Base-by-base conservation (phyloP, 345 rosid genomes). In the Mercurialis annua region DNA sequence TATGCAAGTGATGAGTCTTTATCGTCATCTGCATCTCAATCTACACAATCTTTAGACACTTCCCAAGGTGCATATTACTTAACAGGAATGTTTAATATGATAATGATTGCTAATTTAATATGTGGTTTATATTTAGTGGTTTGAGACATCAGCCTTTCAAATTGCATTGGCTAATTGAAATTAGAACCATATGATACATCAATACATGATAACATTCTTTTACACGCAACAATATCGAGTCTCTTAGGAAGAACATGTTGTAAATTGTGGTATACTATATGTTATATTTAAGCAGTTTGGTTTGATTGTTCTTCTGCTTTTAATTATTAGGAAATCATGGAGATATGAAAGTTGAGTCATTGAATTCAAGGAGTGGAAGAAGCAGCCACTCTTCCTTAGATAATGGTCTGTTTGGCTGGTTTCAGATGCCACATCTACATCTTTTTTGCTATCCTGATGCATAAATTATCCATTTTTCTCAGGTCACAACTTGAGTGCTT, bases 1-100 rank as follows among this genome's bases (percentile, higher is more conserved):
- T 81, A 62, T 74, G 77, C 79, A 61, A 76, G 84, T 83, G 90
- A 85, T 67, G 89, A 85, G 70, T 72, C 69, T 21, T 50, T 42
- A 4, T 59, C 79, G 34, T 73, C 79, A 21, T 78, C 78, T 59
- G 55, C 71, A 31, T 52, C 72, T 34, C 79, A 61, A 36, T 53
- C 75, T 50, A 29, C 73, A 34, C 74, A 65, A n/a, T 60, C 60
- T 9, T 12, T 67, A 21, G 76, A 76, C 54, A 66, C 72, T 57
- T 71, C 75, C 17, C 80, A 54, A 67, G 80, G 76, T 71, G 71
- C 17, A 36, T 38, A 18, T 52, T 31, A 59, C 30, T 6, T 21
- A 10, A 10, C 1, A 10, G 34, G 7, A 27, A 40, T n/a, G 17
- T 42, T 30, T 8, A 21, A 10, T 0, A 16, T 48, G 17, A 48